These are phyloP conservation scores for Microstegium vimineum DNA, from an alignment of 176 grass and related monocot species.

Conservation along the genomic window DNA sequence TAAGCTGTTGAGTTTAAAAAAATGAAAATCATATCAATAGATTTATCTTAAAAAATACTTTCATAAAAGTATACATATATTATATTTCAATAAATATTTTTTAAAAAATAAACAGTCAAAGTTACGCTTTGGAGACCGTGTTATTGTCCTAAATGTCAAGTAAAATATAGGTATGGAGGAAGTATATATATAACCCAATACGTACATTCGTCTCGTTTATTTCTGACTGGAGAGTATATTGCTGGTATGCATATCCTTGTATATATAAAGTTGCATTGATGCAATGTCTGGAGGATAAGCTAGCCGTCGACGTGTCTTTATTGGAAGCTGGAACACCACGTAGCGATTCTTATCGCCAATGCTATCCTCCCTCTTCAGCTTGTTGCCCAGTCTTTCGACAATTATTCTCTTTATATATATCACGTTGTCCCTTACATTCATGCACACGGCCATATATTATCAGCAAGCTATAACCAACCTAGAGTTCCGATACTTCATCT, in stretches of 20 bases:
- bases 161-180: no score
- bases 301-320: background rate
- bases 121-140: no score
- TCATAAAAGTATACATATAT: no score
- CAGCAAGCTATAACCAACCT: background rate
- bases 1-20: no score
- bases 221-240: background rate
- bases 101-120: no score
- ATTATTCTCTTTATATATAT: background rate
- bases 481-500: background rate
- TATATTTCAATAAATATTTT: no score
- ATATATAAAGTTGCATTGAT: background rate
- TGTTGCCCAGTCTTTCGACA: background rate
- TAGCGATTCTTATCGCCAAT: slow-evolving; percentile 39
- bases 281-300: slow-evolving; percentile 10
- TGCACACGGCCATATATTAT: background rate
- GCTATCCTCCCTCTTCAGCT: background rate
- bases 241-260: background rate
- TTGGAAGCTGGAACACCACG: slow-evolving; percentile 32
- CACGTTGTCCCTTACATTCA: background rate
- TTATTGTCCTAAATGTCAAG: no score
- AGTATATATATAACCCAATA: no score
- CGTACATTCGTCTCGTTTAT: no score
- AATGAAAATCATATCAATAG: no score
- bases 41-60: no score